Base-by-base conservation (phyloP, 495 filamentous ascomycete species). In the Aspergillus bridgeri region DNA sequence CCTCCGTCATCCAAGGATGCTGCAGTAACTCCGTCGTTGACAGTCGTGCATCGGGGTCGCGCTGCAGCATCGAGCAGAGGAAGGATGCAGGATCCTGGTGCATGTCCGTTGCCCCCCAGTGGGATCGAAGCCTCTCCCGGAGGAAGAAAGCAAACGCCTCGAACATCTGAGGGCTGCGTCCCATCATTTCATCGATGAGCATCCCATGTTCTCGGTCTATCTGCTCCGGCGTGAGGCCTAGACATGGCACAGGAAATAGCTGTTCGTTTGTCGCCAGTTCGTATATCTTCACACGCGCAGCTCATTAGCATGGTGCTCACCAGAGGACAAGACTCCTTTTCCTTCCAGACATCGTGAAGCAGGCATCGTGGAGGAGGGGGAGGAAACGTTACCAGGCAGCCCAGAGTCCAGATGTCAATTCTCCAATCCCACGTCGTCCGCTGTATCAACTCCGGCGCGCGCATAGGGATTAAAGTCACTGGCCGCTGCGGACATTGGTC, bases 251-350 rank as follows among this genome's bases (percentile, higher is more conserved):
- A 0, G 65, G 63, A 27, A 68, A 65, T 8, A 68, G 56, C 38
- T 60, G 63, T 27, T 65, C 63, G 44, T 65, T 65, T 43, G 63
- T 68, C 42, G 63, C 60, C 15, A 68, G 56, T 47, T 68, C 51
- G 47, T 63, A 68, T 59, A 65, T 61, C 65, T 65, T 53, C 49
- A 25, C 38, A 25, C 21, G 17, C 18, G 46, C 33, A 19, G 18
- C 27, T 49, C 19, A 29, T 57, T 38, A 38, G 33, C 11, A 3
- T 15, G 9, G 8, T 15, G 33, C 17, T 11, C 33, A 38, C 33
- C 3, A 4, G 33, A 38, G 33, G 17, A 38, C 7, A 11, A 27
- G n/a, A n/a, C n/a, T n/a, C n/a, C n/a, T n/a, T n/a, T n/a, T n/a
- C n/a, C n/a, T n/a, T n/a, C n/a, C 25, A 27, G 25, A 27, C 4